Conservation (phyloP, 441 rosid species). For the Pelargonium myrrhifolium region DNA sequence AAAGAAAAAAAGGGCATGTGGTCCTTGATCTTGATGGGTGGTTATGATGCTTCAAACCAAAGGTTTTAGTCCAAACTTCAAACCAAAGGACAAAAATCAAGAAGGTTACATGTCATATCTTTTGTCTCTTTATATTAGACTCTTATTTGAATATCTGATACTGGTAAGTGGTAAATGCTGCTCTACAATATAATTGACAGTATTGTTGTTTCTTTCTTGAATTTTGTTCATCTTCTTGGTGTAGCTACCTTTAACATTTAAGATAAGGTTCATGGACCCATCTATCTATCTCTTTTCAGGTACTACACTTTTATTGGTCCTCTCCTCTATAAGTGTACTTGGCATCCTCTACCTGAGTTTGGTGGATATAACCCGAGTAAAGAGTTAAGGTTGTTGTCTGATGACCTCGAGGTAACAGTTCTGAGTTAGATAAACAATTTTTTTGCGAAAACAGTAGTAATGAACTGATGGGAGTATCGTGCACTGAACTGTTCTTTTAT, state of each 20-base stretch:
- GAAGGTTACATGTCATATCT: slow-evolving; percentile 12
- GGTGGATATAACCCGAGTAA: neutral
- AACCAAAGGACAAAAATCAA: slow-evolving; percentile 23
- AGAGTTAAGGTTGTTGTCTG: too few relatives aligned
- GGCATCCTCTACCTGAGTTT: slow-evolving; percentile 8
- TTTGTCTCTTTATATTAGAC: slow-evolving; percentile 16
- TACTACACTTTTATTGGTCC: slow-evolving; percentile 10
- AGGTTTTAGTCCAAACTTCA: slow-evolving; percentile 10
- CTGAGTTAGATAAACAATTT: too few relatives aligned
- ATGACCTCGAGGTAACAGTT: too few relatives aligned
- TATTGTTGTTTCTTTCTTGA: slow-evolving; percentile 4
- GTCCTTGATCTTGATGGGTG: slow-evolving; percentile 24
- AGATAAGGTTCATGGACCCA: slow-evolving; percentile 17
- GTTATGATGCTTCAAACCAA: slow-evolving; percentile 20
- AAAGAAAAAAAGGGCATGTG: slow-evolving; percentile 23
- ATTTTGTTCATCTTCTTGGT: slow-evolving; percentile 9
- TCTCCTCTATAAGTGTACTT: neutral
- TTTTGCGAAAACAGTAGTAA: too few relatives aligned
- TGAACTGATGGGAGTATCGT: too few relatives aligned
- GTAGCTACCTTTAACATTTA: slow-evolving; percentile 12
- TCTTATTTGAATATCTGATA: slow-evolving; percentile 15
- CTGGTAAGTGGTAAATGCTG: slow-evolving; percentile 13
- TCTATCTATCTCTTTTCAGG: neutral
- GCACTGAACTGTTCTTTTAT: too few relatives aligned
- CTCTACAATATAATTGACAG: slow-evolving; percentile 10